phyloP scores from a whole-genome alignment of 208 protist species.

The Leishmania aethiopica region DNA sequence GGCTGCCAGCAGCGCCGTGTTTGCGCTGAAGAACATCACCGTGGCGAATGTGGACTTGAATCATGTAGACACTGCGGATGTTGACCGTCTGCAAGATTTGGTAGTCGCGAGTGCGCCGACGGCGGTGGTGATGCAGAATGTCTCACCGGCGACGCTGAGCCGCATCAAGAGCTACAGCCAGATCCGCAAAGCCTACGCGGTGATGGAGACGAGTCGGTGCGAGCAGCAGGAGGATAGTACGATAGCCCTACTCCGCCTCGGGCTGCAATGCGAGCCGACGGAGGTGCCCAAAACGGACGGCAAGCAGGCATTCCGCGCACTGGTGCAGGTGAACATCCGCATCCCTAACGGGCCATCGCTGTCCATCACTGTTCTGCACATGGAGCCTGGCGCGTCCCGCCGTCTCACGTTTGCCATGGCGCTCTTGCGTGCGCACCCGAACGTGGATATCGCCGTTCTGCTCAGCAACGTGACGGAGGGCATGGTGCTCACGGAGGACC shows the following conservation, averaged over 20 bases:
- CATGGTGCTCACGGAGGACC: slow-evolving; percentile 35
- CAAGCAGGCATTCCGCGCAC: slow-evolving; percentile 39
- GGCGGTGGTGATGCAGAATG: slow-evolving; percentile 74
- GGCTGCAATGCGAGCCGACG: slow-evolving; percentile 54
- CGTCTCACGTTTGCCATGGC: slow-evolving; percentile 45
- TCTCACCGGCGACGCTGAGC: slow-evolving; percentile 39
- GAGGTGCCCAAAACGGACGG: slow-evolving; percentile 58
- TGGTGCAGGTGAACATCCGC: slow-evolving; percentile 57
- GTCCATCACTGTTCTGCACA: slow-evolving; percentile 53
- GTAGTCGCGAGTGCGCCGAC: slow-evolving; percentile 49
- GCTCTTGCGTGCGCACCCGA: slow-evolving; percentile 42
- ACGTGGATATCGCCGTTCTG: slow-evolving; percentile 48
- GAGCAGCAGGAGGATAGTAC: slow-evolving; percentile 62
- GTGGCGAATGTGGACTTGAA: slow-evolving; percentile 72
- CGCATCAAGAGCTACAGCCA: slow-evolving; percentile 58
- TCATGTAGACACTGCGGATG: slow-evolving; percentile 40
- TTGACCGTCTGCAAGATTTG: slow-evolving; percentile 65
- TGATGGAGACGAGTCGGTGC: slow-evolving; percentile 62
- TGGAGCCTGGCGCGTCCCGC: slow-evolving; percentile 46
- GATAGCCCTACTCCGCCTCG: slow-evolving; percentile 65
- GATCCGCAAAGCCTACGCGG: slow-evolving; percentile 67
- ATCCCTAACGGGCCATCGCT: slow-evolving; percentile 37
- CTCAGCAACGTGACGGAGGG: slow-evolving; percentile 70
- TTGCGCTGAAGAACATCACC: slow-evolving; percentile 46
- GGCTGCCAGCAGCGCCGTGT: slow-evolving; percentile 18